phyloP scores from a whole-genome alignment of 2,329 filamentous ascomycete genomes.

The Thermomyces lanuginosus region DNA sequence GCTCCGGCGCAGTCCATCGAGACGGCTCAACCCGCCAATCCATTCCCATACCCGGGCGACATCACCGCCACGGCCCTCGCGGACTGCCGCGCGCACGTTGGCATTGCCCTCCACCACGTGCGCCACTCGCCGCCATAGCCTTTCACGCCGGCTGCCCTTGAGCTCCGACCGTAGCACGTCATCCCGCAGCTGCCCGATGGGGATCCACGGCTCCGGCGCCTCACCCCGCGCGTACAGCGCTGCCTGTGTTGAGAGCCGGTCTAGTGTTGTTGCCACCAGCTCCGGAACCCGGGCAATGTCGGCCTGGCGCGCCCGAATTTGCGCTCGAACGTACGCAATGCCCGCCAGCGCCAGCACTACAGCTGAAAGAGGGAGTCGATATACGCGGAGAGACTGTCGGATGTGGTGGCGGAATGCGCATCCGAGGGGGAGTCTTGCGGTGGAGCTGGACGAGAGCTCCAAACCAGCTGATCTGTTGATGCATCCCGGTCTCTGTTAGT shows the following conservation, averaged over 20 bases:
- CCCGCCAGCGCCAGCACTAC: slow-evolving; percentile 30
- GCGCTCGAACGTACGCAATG: slow-evolving; percentile 47
- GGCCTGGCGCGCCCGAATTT: slow-evolving; percentile 45
- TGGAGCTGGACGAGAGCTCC: slow-evolving; percentile 67
- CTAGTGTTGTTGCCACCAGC: slow-evolving; percentile 69
- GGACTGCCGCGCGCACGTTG: slow-evolving; percentile 69
- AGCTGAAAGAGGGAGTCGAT: slow-evolving; percentile 36
- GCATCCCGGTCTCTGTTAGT: slow-evolving; percentile 75
- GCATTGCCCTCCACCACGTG: slow-evolving; percentile 83
- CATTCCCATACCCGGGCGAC: slow-evolving; percentile 52
- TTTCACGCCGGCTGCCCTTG: slow-evolving; percentile 55
- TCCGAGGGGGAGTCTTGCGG: slow-evolving; percentile 75
- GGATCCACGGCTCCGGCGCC: slow-evolving; percentile 62
- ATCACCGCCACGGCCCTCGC: slow-evolving; percentile 39
- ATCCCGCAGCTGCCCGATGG: slow-evolving; percentile 76
- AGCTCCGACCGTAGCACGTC: slow-evolving; percentile 77
- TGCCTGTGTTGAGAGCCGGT: slow-evolving; percentile 68
- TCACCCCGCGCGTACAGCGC: slow-evolving; percentile 52
- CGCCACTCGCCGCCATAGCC: slow-evolving; percentile 69
- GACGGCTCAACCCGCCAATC: slow-evolving; percentile 44
- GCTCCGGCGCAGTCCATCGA: slow-evolving; percentile 16
- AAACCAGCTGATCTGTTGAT: slow-evolving; percentile 56
- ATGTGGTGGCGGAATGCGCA: slow-evolving; percentile 31
- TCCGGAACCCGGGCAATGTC: slow-evolving; percentile 60
- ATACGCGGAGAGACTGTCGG: slow-evolving; percentile 33